A percentile compares a stretch with the other conserved stretches of the same genome.
Conservation (phyloP, 2,329 filamentous ascomycete species). For the Mariannaea sp. region DNA sequence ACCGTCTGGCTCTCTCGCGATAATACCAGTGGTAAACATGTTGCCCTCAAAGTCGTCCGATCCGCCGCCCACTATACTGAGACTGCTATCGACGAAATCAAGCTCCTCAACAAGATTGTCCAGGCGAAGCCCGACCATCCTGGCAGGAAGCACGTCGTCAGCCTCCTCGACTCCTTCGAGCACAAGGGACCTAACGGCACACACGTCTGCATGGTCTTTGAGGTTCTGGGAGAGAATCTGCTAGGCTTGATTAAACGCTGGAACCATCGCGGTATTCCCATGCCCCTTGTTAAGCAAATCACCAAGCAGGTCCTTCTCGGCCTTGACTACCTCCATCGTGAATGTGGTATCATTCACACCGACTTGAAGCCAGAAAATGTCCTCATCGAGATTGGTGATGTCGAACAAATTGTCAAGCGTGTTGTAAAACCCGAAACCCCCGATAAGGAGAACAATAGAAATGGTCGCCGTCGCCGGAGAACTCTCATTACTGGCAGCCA, state of each 20-base stretch:
- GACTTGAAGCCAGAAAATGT: slow-evolving; percentile 98
- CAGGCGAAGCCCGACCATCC: slow-evolving; percentile 94
- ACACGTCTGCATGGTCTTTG: slow-evolving; percentile 99
- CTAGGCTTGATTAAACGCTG: slow-evolving; percentile 95
- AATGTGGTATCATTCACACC: slow-evolving; percentile 98
- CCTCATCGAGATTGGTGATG: slow-evolving; percentile 96
- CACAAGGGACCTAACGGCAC: slow-evolving; percentile 96
- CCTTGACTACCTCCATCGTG: slow-evolving; percentile 93
- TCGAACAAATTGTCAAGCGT: slow-evolving; percentile 96
- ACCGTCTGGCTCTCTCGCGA: slow-evolving; percentile 88
- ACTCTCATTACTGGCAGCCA: slow-evolving; percentile 98
- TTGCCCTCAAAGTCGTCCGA: slow-evolving; percentile 95
- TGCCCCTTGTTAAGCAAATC: slow-evolving; percentile 96
- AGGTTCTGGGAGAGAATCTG: slow-evolving; percentile 94
- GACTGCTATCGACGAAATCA: slow-evolving; percentile 98
- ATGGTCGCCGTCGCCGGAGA: slow-evolving; percentile 84
- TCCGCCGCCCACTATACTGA: slow-evolving; percentile 98
- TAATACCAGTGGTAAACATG: slow-evolving; percentile 88
- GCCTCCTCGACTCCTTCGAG: slow-evolving; percentile 93
- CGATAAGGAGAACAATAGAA: slow-evolving; percentile 88
- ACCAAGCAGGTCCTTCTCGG: slow-evolving; percentile 96
- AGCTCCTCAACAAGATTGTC: slow-evolving; percentile 95
- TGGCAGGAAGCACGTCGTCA: slow-evolving; percentile 93
- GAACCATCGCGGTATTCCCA: slow-evolving; percentile 97
- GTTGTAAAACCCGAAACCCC: slow-evolving; percentile 80